Percentiles rank a stretch among this genome's conserved stretches.
phyloP scores from a whole-genome alignment of 306 rosid genomes.

The Castanea mollissima region DNA sequence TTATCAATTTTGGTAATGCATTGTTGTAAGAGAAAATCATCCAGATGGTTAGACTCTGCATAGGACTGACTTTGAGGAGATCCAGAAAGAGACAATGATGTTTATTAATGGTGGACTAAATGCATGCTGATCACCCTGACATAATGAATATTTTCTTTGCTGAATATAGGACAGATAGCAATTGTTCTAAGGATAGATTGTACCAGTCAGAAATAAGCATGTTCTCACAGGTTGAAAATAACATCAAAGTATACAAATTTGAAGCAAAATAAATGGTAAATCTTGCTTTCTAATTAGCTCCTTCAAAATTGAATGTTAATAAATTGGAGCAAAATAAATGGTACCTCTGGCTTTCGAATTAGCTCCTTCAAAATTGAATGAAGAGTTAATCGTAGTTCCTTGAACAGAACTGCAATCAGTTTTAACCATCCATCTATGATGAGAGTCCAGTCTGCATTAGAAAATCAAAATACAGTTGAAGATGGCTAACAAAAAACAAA shows the following conservation, averaged over 20 bases:
- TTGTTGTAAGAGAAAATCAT: too few relatives aligned
- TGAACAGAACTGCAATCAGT: conserved; percentile 89
- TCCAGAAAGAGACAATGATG: too few relatives aligned
- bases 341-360: conserved; percentile 84
- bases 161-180: background rate
- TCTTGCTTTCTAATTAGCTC: too few relatives aligned
- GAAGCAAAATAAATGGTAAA: too few relatives aligned
- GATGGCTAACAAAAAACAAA: background rate
- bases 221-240: too few relatives aligned
- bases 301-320: background rate
- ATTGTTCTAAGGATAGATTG: background rate
- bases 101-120: too few relatives aligned
- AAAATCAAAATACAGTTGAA: background rate
- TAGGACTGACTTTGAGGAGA: too few relatives aligned
- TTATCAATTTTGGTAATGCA: too few relatives aligned
- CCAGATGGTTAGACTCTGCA: too few relatives aligned
- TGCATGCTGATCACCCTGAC: too few relatives aligned
- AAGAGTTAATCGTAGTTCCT: conserved; percentile 77
- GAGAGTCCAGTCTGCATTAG: conserved; percentile 57
- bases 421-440: conserved; percentile 92
- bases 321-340: conserved; percentile 17
- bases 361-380: conserved; percentile 79
- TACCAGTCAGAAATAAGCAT: background rate
- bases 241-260: too few relatives aligned
- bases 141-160: too few relatives aligned